These are phyloP conservation scores for Jaminaea rosea DNA, from an alignment of 1,284 basidiomycete genomes.

Conservation along the genomic window DNA sequence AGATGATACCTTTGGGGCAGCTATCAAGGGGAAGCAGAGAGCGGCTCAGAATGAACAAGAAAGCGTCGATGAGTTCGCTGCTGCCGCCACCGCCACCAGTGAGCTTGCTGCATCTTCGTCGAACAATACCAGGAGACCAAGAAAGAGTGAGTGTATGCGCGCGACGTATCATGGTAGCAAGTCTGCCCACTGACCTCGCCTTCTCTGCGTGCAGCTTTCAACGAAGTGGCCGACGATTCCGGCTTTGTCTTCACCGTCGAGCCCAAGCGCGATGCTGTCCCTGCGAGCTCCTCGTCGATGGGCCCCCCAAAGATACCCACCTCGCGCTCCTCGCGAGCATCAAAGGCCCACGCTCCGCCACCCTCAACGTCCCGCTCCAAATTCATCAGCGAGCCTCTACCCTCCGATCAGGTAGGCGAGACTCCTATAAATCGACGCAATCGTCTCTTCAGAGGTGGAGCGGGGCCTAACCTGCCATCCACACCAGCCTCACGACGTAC, in stretches of 20 bases:
- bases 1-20: constrained; percentile 1
- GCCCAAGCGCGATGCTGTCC: constrained; percentile 6
- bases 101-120: no score
- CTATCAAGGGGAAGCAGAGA: neutral
- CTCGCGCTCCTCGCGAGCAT: neutral
- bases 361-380: constrained; percentile 8
- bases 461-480: constrained; percentile 19
- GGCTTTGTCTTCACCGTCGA: constrained; percentile 27
- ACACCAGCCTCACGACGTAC: no score
- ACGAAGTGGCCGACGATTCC: constrained; percentile 15
- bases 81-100: neutral
- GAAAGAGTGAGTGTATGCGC: constrained; percentile 1
- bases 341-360: neutral
- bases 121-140: neutral
- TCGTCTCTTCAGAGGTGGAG: constrained; percentile 20
- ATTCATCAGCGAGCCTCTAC: constrained; percentile 22
- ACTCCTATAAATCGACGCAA: constrained; percentile 26
- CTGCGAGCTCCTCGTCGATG: constrained; percentile 7
- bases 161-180: neutral
- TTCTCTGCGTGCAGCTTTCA: constrained; percentile 4
- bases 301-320: neutral
- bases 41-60: neutral
- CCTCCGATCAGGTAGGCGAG: constrained; percentile 19
- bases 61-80: neutral
- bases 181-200: neutral